Evolutionary conservation across 306 rosid species (phyloP), one percentile per base, ranked within the genome.

Genomic region (Vigna angularis): DNA sequence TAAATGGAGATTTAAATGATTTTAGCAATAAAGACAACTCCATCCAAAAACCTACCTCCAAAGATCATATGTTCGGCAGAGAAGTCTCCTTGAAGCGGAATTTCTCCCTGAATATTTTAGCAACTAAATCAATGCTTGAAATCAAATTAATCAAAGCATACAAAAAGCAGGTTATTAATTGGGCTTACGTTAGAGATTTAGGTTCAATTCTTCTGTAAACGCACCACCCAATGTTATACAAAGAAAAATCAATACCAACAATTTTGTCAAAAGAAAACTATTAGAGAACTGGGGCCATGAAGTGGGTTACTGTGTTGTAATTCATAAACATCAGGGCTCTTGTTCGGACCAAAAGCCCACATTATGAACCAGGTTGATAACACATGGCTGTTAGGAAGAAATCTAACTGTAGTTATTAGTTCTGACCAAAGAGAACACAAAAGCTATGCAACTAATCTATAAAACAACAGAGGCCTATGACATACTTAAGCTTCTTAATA

Each of bases 21-120:
- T 68, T 80, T 77, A 9, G 73, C 63, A 74, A 70, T 64, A 78
- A 64, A 45, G 58, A 66, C 78, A 72, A 75, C 9, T 18, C 58
- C 3, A 58, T 66, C 68, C 3, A 18, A 59, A 68, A 73, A 85
- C 95, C 38, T 81, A 95, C 97, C 97, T 82, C 98, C 98, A 73
- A 90, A 95, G 65, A 95, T 95, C 98, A 95, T 95, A 91, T 95
- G 98, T 61, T 92, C 97, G 9, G 98, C 97, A 66, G 98, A 92
- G 83, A 95, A 95, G 86, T 92, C 97, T 66, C 98, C 98, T 83
- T 95, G 98, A 20, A 95, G 94, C 0, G 98, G 97, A 82, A 94
- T 75, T 77, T 95, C 98, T 77, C 98, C 98, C 98, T 95, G 93
- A 57, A 85, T 55, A 61, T 78, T 48, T 78, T 55, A 66, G 48